A percentile compares a stretch with the other conserved stretches of the same genome.
Conservation (phyloP, 2,329 filamentous ascomycete species). For the Penicillium fuscoglaucum region DNA sequence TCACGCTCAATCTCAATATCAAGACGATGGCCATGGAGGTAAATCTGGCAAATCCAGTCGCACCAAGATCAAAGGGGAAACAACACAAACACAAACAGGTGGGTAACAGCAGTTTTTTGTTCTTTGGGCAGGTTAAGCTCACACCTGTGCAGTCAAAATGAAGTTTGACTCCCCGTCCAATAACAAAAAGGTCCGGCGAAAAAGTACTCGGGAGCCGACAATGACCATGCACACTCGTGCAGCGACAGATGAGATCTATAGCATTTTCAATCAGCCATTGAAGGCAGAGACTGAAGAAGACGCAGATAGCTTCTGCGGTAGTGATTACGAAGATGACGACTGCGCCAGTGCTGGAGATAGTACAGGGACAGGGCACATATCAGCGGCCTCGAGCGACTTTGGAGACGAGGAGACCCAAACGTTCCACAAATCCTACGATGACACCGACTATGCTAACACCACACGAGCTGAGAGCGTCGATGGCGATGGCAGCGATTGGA, state of each 20-base stretch:
- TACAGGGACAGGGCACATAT: slow-evolving; percentile 72
- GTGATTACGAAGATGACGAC: slow-evolving; percentile 66
- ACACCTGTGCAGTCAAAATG: slow-evolving; percentile 69
- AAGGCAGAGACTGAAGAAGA: slow-evolving; percentile 52
- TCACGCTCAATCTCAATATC: slow-evolving; percentile 15
- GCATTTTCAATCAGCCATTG: slow-evolving; percentile 89
- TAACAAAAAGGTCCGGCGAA: slow-evolving; percentile 78
- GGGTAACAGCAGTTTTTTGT: slow-evolving; percentile 37
- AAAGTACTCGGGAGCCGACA: slow-evolving; percentile 77
- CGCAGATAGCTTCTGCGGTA: slow-evolving; percentile 66
- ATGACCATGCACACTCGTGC: slow-evolving; percentile 97
- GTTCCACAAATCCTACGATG: slow-evolving; percentile 43
- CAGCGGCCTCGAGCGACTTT: slow-evolving; percentile 63
- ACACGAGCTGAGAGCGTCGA: slow-evolving; percentile 57
- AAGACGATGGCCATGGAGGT: slow-evolving; percentile 28
- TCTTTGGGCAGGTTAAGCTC: slow-evolving; percentile 31
- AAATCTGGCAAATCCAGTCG: slow-evolving; percentile 59
- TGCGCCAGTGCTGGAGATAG: slow-evolving; percentile 87
- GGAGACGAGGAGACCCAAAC: slow-evolving; percentile 57
- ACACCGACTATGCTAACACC: slow-evolving; percentile 43
- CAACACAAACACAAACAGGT: slow-evolving; percentile 76
- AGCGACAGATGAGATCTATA: slow-evolving; percentile 96
- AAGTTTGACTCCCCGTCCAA: slow-evolving; percentile 87
- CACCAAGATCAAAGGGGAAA: slow-evolving; percentile 75
- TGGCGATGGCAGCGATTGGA: slow-evolving; percentile 69